phyloP scores from a whole-genome alignment of 2,329 filamentous ascomycete genomes.

The Didymella sp. region DNA sequence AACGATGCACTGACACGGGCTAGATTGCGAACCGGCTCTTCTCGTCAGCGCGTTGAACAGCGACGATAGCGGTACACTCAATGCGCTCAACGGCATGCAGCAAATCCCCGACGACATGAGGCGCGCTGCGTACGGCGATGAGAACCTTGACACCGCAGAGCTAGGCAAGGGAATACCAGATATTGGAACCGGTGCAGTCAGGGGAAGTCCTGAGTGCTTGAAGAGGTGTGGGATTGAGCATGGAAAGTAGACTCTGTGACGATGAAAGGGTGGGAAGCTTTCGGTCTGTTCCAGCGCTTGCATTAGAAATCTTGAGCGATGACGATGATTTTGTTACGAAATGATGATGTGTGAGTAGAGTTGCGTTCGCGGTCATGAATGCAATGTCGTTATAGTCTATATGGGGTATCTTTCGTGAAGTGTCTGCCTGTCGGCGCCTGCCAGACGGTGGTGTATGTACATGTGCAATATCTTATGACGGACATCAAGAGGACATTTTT shows the following conservation, averaged over 20 bases:
- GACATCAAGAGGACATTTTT: slow-evolving; percentile 5
- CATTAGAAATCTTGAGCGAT: background rate
- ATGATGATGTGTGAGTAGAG: slow-evolving; percentile 11
- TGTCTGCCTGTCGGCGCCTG: slow-evolving; percentile 1
- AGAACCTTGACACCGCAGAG: slow-evolving; percentile 40
- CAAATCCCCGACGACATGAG: slow-evolving; percentile 52
- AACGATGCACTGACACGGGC: background rate
- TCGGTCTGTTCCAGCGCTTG: background rate
- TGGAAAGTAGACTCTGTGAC: background rate
- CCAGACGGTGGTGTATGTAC: slow-evolving; percentile 15
- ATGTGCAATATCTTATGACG: slow-evolving; percentile 11
- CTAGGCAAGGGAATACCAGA: slow-evolving; percentile 44
- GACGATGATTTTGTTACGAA: background rate
- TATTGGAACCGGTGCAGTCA: slow-evolving; percentile 54
- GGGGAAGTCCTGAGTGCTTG: slow-evolving; percentile 52
- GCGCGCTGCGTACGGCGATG: slow-evolving; percentile 53
- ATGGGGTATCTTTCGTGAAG: slow-evolving; percentile 14
- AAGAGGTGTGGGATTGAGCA: slow-evolving; percentile 41
- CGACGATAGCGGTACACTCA: slow-evolving; percentile 59
- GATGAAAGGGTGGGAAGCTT: background rate
- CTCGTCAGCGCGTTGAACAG: slow-evolving; percentile 59
- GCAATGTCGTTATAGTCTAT: slow-evolving; percentile 3
- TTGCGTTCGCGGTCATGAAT: background rate
- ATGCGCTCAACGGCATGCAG: slow-evolving; percentile 56
- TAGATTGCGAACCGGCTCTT: slow-evolving; percentile 59